Evolutionary conservation across 352 stramenopile genomes (phyloP), one percentile per base, ranked within the genome.

Genomic region (Halophytophthora batemanensis): DNA sequence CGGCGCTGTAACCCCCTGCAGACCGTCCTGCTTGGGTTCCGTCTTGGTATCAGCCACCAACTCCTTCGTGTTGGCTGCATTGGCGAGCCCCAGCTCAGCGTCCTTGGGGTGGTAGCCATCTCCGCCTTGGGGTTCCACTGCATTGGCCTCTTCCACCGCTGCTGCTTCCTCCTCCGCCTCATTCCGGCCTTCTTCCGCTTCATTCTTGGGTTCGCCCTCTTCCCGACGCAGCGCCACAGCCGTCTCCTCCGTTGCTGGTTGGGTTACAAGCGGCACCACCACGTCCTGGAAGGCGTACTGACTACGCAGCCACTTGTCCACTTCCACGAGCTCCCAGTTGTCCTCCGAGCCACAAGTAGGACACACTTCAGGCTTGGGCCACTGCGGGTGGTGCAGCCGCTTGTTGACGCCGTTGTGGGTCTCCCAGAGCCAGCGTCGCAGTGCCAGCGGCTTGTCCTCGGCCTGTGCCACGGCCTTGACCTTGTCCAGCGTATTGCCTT

Each of bases 361-460:
- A 55, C 81, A 93, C 19, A 81, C 55, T 13, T 87, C 64, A 6
- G 67, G 75, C 46, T 93, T 93, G 17, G 82, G 82, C 79, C 79
- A 93, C 42, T 82, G 70, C 19, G 77, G 77, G 50, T 93, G 80
- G 37, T 75, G 68, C 25, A 91, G 64, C 3, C 83, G 77, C 52
- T 75, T 86, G 67, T 94, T 94, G 12, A 92, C 83, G 11, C 69
- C 73, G 54, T 94, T 94, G 75, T 94, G 83, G 64, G 84, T 83
- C 50, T 86, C 65, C 83, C 83, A 94, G 23, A 93, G 67, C 83
- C 83, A 94, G 21, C 78, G 68, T 63, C 83, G 81, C 36, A 93
- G 49, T 35, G 67, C 74, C 17, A 75, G 52, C 2, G 79, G 65
- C 41, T 93, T 93, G 58, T 89, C 77, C 25, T 77, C 58, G n/a